A percentile compares a stretch with the other conserved stretches of the same genome.
Conservation (phyloP, 192 early-diverging fungal species). For the Gamsiella multidivaricata region DNA sequence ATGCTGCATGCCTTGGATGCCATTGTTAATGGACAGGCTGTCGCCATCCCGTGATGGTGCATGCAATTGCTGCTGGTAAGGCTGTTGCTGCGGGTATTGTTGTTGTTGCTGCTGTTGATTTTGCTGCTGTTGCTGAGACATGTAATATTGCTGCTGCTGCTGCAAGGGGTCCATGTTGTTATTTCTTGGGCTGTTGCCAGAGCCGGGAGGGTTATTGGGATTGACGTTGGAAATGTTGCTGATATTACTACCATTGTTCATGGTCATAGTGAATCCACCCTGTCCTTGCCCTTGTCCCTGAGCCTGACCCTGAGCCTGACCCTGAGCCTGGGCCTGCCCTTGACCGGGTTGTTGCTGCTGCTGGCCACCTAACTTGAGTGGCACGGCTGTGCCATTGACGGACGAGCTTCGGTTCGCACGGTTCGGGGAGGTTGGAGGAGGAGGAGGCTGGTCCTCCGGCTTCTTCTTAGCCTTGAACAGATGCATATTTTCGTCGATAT, state of each 20-base stretch:
- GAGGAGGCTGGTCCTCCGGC: constrained; percentile 1
- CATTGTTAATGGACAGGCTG: constrained; percentile 12
- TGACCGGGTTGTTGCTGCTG: constrained; percentile 19
- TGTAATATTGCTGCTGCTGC: constrained; percentile 15
- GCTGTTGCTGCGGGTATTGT: constrained; percentile 13
- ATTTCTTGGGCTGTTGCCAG: constrained; percentile 33
- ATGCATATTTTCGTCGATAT: no score
- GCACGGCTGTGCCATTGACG: constrained; percentile 15
- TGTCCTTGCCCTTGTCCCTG: constrained; percentile 22
- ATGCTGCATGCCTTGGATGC: constrained; percentile 9
- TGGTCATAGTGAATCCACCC: constrained; percentile 16
- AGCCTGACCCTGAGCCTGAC: constrained; percentile 10
- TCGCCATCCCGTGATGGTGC: constrained; percentile 20
- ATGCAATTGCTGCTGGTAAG: constrained; percentile 14
- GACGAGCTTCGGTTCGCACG: constrained; percentile 28
- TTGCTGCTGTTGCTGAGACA: constrained; percentile 7
- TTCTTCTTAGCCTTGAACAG: constrained; percentile 39
- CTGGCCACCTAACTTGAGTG: constrained; percentile 13
- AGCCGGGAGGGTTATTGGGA: constrained; percentile 1
- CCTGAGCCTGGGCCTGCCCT: no score
- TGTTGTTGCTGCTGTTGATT: constrained; percentile 14
- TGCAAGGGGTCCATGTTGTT: constrained; percentile 24
- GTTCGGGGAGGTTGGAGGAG: constrained; percentile 12
- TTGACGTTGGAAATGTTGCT: constrained; percentile 20
- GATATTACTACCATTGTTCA: constrained; percentile 27